Percentiles rank a stretch among this genome's conserved stretches.
Evolutionary conservation across 2,329 filamentous ascomycete species (phyloP).

Genomic region (Penicillium sp.): DNA sequence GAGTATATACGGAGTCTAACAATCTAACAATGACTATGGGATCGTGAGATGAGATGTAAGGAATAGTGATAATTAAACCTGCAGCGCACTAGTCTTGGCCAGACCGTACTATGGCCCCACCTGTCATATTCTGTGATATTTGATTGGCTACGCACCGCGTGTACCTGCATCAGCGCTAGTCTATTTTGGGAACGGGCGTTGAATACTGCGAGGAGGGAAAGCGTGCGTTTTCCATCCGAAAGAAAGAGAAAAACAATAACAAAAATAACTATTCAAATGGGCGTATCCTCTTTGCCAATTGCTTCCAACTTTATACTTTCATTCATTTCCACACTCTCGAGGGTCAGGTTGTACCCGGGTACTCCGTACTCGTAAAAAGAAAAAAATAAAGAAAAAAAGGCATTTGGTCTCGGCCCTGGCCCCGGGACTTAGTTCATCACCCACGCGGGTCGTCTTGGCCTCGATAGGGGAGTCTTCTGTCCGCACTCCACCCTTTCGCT

Average conservation of each 20-base stretch:
- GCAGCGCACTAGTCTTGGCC: conserved; percentile 13
- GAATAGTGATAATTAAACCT: conserved; percentile 21
- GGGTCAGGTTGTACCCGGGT: background rate
- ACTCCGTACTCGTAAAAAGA: background rate
- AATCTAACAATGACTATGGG: background rate
- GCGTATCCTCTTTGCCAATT: background rate
- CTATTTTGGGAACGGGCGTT: background rate
- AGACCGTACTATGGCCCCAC: conserved; percentile 11
- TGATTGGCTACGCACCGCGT: conserved; percentile 9
- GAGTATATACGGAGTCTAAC: background rate
- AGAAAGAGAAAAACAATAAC: conserved; percentile 2
- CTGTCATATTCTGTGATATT: conserved; percentile 2
- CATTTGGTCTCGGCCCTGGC: conserved; percentile 2
- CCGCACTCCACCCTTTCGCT: conserved; percentile 14
- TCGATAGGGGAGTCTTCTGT: conserved; percentile 21
- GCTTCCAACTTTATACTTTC: too few species aligned
- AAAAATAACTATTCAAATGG: background rate
- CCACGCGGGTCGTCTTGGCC: conserved; percentile 21
- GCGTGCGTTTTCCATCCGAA: background rate
- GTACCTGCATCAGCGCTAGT: conserved; percentile 17
- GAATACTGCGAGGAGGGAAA: background rate
- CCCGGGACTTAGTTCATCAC: conserved; percentile 17
- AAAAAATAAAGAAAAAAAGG: background rate
- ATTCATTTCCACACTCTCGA: background rate
- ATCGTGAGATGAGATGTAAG: background rate